Conservation (phyloP, 495 filamentous ascomycete genomes). For the Aspergillus haitiensis region DNA sequence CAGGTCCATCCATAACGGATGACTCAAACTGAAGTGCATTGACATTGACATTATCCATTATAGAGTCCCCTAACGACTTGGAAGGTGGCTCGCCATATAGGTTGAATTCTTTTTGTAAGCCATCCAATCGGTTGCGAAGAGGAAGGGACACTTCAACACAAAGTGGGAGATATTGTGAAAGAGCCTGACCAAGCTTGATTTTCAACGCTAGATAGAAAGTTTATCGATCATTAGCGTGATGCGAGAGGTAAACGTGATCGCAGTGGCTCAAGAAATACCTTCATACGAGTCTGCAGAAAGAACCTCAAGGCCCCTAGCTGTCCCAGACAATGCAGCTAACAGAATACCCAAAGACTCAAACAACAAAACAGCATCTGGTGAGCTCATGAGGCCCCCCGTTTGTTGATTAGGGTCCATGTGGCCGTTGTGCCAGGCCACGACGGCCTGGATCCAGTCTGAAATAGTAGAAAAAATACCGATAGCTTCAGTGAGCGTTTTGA, state of each 20-base stretch:
- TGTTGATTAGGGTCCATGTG: slow-evolving; percentile 32
- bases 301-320: slow-evolving; percentile 38
- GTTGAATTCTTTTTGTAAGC: slow-evolving; percentile 48
- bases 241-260: not conserved
- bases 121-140: slow-evolving; percentile 44
- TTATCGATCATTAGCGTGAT: not conserved
- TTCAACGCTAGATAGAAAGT: slow-evolving; percentile 35
- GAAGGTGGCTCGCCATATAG: slow-evolving; percentile 40
- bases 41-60: slow-evolving; percentile 46
- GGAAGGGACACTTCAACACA: slow-evolving; percentile 43
- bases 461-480: slow-evolving; percentile 36
- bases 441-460: slow-evolving; percentile 43
- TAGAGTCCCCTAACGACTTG: slow-evolving; percentile 39
- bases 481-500: slow-evolving; percentile 34
- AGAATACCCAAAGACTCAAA: slow-evolving; percentile 49
- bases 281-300: slow-evolving; percentile 39
- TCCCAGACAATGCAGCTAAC: slow-evolving; percentile 44
- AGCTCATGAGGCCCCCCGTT: slow-evolving; percentile 37
- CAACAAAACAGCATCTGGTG: slow-evolving; percentile 43
- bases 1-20: slow-evolving; percentile 64
- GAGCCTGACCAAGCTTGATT: slow-evolving; percentile 41
- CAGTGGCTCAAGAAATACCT: slow-evolving; percentile 25
- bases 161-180: slow-evolving; percentile 45
- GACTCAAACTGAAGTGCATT: slow-evolving; percentile 51
- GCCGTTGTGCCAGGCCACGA: slow-evolving; percentile 41